A percentile compares a stretch with the other conserved stretches of the same genome.
Evolutionary conservation across 108 stramenopile species (phyloP).

Genomic region (Cyclotella atomus): DNA sequence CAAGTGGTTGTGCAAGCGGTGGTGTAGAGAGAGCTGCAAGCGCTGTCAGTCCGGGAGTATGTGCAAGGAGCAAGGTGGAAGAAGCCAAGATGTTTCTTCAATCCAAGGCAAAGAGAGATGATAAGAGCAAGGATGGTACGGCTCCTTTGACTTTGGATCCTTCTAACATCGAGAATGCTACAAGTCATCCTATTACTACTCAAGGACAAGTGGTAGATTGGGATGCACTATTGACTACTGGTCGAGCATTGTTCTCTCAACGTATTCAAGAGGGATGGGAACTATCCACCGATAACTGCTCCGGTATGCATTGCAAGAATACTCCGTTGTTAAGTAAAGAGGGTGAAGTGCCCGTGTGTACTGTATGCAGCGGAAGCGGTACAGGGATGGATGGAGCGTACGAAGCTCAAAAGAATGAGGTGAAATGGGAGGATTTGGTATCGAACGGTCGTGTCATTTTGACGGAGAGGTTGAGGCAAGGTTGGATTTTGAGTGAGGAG

Average conservation of each 20-base stretch:
- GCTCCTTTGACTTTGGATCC: constrained; percentile 3
- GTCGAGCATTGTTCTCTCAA: constrained; percentile 18
- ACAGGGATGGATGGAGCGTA: constrained; percentile 26
- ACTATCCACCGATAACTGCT: constrained; percentile 17
- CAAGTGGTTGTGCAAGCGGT: no score
- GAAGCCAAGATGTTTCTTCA: constrained; percentile 7
- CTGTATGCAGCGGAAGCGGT: constrained; percentile 26
- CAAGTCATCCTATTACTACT: not conserved
- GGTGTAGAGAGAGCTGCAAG: not conserved
- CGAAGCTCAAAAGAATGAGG: not conserved
- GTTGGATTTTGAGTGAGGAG: constrained; percentile 21
- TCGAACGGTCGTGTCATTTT: constrained; percentile 22
- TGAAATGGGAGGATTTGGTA: constrained; percentile 23
- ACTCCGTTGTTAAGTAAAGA: constrained; percentile 13
- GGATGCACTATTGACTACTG: constrained; percentile 11
- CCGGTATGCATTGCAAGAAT: constrained; percentile 23
- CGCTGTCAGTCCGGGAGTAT: not conserved
- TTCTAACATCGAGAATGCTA: not conserved
- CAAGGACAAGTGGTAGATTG: not conserved
- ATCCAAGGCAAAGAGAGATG: not conserved
- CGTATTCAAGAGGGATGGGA: constrained; percentile 25
- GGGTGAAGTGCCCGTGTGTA: constrained; percentile 3
- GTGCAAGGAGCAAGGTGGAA: constrained; percentile 2
- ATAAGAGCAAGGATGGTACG: not conserved
- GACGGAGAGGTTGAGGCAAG: constrained; percentile 21